Base-by-base conservation (phyloP, 306 rosid genomes). In the Begonia loranthoides region DNA sequence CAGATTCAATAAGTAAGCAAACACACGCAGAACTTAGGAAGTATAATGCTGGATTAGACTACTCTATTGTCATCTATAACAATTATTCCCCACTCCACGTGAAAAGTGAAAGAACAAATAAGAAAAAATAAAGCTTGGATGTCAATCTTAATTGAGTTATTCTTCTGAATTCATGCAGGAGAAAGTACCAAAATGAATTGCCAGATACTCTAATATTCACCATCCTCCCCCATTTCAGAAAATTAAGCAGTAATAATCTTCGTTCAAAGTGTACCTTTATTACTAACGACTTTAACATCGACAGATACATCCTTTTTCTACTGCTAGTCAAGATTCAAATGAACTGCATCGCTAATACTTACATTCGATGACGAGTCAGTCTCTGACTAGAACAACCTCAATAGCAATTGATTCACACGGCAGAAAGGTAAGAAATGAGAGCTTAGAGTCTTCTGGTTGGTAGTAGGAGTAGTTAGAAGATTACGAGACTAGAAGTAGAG, bases 371-470 rank as follows among this genome's bases (percentile, higher is more conserved):
- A 43, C 13, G 58, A 61, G 39, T 43, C 45, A 50, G 51, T 51
- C 8, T 21, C 66, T 24, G 83, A 75, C 16, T 76, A 79, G 84
- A 56, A 82, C 62, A 82, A 61, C 28, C 82, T 40, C 53, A 63
- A 67, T 47, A 57, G 44, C 62, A 56, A 51, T 50, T 44, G 73
- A 61, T 52, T 50, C 50, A 64, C 63, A 15, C 58, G 41, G 3
- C 69, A 63, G 40, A 60, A 45, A 10, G 70, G 58, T 64, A 59
- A n/a, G 43, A 48, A 58, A 12, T 72, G 41, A 55, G 56, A 5
- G 33, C 12, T 3, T 19, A 60, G 60, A 49, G 16, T 43, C 12
- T 58, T 57, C 2, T 5, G n/a, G 49, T 13, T 36, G 17, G 51
- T 9, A 41, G 16, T 28, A 55, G 47, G 59, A 58, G 73, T 51